These are phyloP conservation scores for Candida suzukii DNA, from an alignment of 805 yeast genomes.

Conservation along the genomic window DNA sequence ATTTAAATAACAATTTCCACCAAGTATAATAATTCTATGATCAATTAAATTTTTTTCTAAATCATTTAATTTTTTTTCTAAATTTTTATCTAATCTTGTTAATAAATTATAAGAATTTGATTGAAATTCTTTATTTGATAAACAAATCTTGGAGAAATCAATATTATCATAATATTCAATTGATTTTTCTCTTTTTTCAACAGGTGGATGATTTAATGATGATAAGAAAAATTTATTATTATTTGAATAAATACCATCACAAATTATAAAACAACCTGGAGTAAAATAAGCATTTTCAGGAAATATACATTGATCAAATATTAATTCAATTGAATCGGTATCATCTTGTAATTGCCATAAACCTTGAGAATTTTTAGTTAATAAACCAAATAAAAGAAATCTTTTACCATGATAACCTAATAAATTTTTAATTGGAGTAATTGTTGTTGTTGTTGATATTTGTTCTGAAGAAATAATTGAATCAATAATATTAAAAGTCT, in stretches of 20 bases:
- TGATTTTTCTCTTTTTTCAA: conserved; percentile 64
- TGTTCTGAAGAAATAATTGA: conserved; percentile 34
- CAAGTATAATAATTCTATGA: conserved; percentile 63
- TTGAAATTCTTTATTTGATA: background rate
- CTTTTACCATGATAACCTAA: conserved; percentile 76
- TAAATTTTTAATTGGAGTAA: conserved; percentile 76
- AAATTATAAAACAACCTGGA: conserved; percentile 70
- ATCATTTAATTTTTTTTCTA: conserved; percentile 45
- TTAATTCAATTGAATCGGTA: conserved; percentile 65
- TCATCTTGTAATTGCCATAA: conserved; percentile 76
- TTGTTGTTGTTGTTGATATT: no score
- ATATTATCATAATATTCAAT: conserved; percentile 69
- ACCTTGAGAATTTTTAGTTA: conserved; percentile 58
- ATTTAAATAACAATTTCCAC: conserved; percentile 68
- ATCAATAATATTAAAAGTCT: conserved; percentile 35
- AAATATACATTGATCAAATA: conserved; percentile 53
- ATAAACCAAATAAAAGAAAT: conserved; percentile 73
- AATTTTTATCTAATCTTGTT: conserved; percentile 53
- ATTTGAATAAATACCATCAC: conserved; percentile 79
- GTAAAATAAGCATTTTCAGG: conserved; percentile 60
- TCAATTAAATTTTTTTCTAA: conserved; percentile 50
- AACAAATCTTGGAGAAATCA: conserved; percentile 44
- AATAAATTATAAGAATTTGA: conserved; percentile 4
- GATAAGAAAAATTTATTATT: conserved; percentile 68
- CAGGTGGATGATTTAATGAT: conserved; percentile 80